These are phyloP conservation scores for Quercus robur DNA, from an alignment of 306 rosid species.

Conservation along the genomic window DNA sequence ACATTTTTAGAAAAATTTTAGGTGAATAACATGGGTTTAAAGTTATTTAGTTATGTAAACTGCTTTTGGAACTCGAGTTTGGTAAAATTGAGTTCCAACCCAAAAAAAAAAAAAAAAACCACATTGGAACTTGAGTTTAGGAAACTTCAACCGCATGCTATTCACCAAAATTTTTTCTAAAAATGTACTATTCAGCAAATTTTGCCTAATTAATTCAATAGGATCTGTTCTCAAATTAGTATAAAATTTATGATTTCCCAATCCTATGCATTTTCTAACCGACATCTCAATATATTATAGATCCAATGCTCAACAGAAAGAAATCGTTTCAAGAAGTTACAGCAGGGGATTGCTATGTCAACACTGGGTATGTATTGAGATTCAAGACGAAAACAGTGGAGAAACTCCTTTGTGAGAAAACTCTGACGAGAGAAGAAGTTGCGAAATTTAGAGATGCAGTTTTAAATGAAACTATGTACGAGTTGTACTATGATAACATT, in stretches of 20 bases:
- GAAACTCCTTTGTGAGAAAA: constrained; percentile 6
- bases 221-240: too few relatives aligned
- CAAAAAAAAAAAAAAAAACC: too few relatives aligned
- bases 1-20: too few relatives aligned
- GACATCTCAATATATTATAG: not conserved
- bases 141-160: too few relatives aligned
- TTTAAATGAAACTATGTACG: not conserved
- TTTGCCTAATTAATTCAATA: too few relatives aligned
- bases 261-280: too few relatives aligned
- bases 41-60: fast-evolving
- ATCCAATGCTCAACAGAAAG: not conserved
- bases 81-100: too few relatives aligned
- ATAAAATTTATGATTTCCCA: too few relatives aligned
- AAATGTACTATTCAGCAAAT: too few relatives aligned
- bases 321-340: constrained; percentile 2
- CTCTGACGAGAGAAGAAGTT: constrained; percentile 6
- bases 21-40: too few relatives aligned
- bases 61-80: too few relatives aligned
- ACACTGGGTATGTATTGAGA: constrained; percentile 18
- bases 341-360: constrained; percentile 16
- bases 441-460: constrained; percentile 1
- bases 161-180: too few relatives aligned
- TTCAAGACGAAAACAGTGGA: not conserved
- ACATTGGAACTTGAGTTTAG: fast-evolving
- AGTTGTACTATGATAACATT: constrained; percentile 7